Evolutionary conservation across 1,139 yeast genomes (phyloP).

Genomic region (Kurtzmaniella quercitrusa): DNA sequence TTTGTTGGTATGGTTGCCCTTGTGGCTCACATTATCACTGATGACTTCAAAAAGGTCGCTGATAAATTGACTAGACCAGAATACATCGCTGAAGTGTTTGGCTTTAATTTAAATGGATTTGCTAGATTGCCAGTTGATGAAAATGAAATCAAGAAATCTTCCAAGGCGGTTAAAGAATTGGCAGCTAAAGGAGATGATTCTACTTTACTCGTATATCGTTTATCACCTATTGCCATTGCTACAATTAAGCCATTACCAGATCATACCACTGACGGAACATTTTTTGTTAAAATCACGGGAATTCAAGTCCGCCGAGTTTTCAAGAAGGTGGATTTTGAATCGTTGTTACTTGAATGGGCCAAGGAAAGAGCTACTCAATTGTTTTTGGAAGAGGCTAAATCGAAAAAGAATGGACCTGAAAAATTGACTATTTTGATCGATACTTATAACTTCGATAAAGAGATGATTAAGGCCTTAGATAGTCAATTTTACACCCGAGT

Average conservation of each 20-base stretch:
- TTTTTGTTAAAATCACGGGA: conserved; percentile 50
- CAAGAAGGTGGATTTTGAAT: conserved; percentile 55
- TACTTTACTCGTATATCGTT: conserved; percentile 55
- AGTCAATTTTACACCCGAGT: conserved; percentile 23
- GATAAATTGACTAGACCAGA: conserved; percentile 29
- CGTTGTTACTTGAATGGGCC: conserved; percentile 60
- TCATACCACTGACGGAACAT: conserved; percentile 29
- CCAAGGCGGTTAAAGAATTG: conserved; percentile 14
- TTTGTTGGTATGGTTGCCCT: conserved; percentile 24
- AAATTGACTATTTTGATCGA: conserved; percentile 35
- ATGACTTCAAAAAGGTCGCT: conserved; percentile 45
- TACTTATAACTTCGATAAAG: conserved; percentile 50
- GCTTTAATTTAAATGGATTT: conserved; percentile 48
- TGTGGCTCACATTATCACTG: conserved; percentile 28
- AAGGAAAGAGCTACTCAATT: conserved; percentile 44
- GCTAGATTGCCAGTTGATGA: conserved; percentile 26
- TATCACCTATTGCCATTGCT: conserved; percentile 62
- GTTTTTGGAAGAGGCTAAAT: conserved; percentile 24
- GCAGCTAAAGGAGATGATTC: conserved; percentile 40
- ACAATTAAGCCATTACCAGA: conserved; percentile 38
- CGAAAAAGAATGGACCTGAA: conserved; percentile 20
- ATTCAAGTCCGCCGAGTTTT: conserved; percentile 66
- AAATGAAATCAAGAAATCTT: conserved; percentile 15
- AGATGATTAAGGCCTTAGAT: conserved; percentile 28
- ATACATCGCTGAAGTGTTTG: conserved; percentile 45